Base-by-base conservation (phyloP, 805 yeast species). In the Starmerella vitae region DNA sequence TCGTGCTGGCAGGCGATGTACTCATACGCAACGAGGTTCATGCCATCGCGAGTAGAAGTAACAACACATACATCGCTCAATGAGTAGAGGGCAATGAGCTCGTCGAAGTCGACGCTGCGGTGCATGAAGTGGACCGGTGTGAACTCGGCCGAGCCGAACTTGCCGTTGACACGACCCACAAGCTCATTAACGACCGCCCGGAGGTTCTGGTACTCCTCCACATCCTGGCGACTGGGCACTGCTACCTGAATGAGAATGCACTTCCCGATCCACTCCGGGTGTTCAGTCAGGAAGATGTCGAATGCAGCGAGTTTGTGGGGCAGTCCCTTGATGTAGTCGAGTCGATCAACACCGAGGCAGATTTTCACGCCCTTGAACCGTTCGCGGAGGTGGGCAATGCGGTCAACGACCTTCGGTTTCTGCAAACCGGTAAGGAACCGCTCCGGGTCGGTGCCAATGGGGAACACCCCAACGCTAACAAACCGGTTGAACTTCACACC, bases 251-350 rank as follows among this genome's bases (percentile, higher is more conserved):
- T 88, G 36, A 91, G 65, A 2, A 91, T 86, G 5, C 86, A 96
- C 60, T 91, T 91, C 9, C 98, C 98, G 26, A 86, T 82, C 94
- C 95, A 91, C 60, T 88, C 95, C 0, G 98, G 98, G 58, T 91
- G 93, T 51, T 83, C 93, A 32, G 76, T 75, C 35, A 91, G 62
- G 50, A 91, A 91, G 10, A 86, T 82, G 57, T 91, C 97, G 62
- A 91, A 81, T 1, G 97, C 97, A 56, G 88, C 96, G 35, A 91
- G 66, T 57, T 91, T 91, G 55, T 91, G 97, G 1, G 98, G 98
- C 5, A 91, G 94, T 38, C 99, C 99, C 61, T 91, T 91, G 59
- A 91, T 91, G 57, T 91, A 91, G 56, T 91, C 99, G 46, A 91
- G 64, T 52, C 98, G 71, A 62, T 91, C 99, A 29, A 93, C 96